phyloP scores from a whole-genome alignment of 495 filamentous ascomycete genomes.

The Penicillium macrosclerotiorum region DNA sequence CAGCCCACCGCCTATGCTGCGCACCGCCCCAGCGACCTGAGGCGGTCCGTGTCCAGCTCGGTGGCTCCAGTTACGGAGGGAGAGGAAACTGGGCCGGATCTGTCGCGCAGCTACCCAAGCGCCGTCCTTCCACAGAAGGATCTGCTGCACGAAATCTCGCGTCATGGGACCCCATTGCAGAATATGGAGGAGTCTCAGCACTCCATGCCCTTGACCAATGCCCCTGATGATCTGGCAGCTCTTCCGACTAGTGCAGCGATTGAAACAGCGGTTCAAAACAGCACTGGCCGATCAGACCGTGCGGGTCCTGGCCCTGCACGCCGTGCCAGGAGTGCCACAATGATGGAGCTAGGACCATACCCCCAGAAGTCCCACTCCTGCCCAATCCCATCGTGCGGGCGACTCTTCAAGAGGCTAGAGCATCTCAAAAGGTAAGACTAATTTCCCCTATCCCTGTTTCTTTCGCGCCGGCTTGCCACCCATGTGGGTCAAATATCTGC shows the following conservation, averaged over 20 bases:
- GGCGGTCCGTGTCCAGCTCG: constrained; percentile 87
- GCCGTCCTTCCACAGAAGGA: constrained; percentile 73
- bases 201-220: constrained; percentile 56
- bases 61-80: constrained; percentile 78
- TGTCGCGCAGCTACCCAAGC: constrained; percentile 62
- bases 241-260: constrained; percentile 63
- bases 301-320: constrained; percentile 71
- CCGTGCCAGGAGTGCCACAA: constrained; percentile 89
- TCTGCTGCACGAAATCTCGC: constrained; percentile 74
- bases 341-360: constrained; percentile 95
- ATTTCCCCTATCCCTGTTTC: too few species aligned
- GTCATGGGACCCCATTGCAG: constrained; percentile 83
- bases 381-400: constrained; percentile 96
- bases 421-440: constrained; percentile 92
- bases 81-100: constrained; percentile 67
- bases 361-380: constrained; percentile 97
- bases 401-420: constrained; percentile 97
- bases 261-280: constrained; percentile 57
- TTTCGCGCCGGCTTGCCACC: too few species aligned
- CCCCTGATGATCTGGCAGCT: constrained; percentile 64
- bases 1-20: constrained; percentile 52
- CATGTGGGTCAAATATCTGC: constrained; percentile 19
- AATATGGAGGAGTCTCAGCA: constrained; percentile 75
- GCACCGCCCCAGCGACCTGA: constrained; percentile 78
- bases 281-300: constrained; percentile 60